phyloP scores from a whole-genome alignment of 1,284 basidiomycete genomes.

The Tilletiopsis washingtonensis region DNA sequence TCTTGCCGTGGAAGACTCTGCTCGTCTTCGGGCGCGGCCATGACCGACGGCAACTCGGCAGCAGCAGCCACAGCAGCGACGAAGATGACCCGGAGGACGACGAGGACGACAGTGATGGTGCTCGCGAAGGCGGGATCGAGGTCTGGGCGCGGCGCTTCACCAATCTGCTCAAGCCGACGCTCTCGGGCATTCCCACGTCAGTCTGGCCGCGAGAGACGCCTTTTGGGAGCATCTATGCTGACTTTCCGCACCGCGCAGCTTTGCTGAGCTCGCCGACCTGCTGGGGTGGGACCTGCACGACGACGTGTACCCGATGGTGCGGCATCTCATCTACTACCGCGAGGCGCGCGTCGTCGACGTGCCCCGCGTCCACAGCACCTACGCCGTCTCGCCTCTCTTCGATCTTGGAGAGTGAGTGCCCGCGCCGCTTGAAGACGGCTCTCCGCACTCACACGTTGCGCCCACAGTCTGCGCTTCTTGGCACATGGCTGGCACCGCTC shows the following conservation, averaged over 20 bases:
- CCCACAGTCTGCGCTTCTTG: conserved; percentile 57
- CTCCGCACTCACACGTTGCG: conserved; percentile 57
- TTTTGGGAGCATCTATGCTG: neutral
- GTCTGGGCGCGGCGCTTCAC: conserved; percentile 22
- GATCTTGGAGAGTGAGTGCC: conserved; percentile 16
- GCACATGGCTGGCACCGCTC: conserved; percentile 59
- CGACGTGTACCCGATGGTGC: conserved; percentile 76
- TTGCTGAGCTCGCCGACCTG: conserved; percentile 75
- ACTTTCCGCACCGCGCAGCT: conserved; percentile 50
- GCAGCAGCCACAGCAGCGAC: too few species aligned
- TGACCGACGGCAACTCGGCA: too few species aligned
- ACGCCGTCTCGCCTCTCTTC: conserved; percentile 53
- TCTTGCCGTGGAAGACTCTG: conserved; percentile 88
- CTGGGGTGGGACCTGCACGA: conserved; percentile 78
- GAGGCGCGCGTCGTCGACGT: conserved; percentile 82
- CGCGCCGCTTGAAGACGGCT: neutral
- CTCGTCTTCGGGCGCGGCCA: conserved; percentile 53
- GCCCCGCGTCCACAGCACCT: conserved; percentile 74
- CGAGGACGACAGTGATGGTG: neutral
- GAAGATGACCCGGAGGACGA: neutral
- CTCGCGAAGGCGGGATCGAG: conserved; percentile 19
- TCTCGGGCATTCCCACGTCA: conserved; percentile 8
- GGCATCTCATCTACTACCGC: conserved; percentile 81
- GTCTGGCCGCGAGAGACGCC: neutral
- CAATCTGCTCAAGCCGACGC: conserved; percentile 13